Percentiles rank a stretch among this genome's conserved stretches.
phyloP scores from a whole-genome alignment of 2,329 filamentous ascomycete species.

The Stagonosporopsis rhizophila region DNA sequence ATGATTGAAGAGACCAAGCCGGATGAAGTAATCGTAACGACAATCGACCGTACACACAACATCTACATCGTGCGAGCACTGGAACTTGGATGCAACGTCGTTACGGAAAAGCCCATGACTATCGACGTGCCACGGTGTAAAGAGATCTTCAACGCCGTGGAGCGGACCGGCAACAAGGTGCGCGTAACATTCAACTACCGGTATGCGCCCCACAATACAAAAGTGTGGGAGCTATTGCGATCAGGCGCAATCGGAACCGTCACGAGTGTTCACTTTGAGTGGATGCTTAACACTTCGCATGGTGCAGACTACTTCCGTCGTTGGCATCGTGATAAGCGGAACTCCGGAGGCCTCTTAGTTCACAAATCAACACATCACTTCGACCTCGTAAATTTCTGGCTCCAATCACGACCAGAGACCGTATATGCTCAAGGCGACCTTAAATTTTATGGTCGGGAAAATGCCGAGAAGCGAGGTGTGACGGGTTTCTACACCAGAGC shows the following conservation, averaged over 20 bases:
- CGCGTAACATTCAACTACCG: constrained; percentile 71
- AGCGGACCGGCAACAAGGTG: constrained; percentile 57
- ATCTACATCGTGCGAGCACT: constrained; percentile 66
- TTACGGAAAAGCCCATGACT: constrained; percentile 73
- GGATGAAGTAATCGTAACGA: constrained; percentile 68
- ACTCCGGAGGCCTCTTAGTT: constrained; percentile 66
- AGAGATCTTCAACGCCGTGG: constrained; percentile 63
- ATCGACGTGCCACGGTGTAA: constrained; percentile 64
- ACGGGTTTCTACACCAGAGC: constrained; percentile 60
- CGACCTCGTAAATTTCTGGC: constrained; percentile 69
- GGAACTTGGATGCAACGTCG: constrained; percentile 65
- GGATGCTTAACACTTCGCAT: constrained; percentile 68
- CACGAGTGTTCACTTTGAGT: constrained; percentile 67
- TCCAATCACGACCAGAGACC: constrained; percentile 61
- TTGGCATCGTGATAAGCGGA: constrained; percentile 68
- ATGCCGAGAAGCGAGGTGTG: constrained; percentile 63
- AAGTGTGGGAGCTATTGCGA: constrained; percentile 61
- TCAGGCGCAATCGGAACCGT: constrained; percentile 64
- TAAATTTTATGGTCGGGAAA: constrained; percentile 67
- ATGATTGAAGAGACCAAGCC: constrained; percentile 66
- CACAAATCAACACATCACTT: constrained; percentile 71
- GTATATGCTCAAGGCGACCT: constrained; percentile 67
- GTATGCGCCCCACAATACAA: constrained; percentile 71
- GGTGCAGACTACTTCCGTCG: constrained; percentile 69
- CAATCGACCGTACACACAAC: constrained; percentile 68